Conservation (phyloP, 257 asterid genomes). For the Thymus quinquecostatus region DNA sequence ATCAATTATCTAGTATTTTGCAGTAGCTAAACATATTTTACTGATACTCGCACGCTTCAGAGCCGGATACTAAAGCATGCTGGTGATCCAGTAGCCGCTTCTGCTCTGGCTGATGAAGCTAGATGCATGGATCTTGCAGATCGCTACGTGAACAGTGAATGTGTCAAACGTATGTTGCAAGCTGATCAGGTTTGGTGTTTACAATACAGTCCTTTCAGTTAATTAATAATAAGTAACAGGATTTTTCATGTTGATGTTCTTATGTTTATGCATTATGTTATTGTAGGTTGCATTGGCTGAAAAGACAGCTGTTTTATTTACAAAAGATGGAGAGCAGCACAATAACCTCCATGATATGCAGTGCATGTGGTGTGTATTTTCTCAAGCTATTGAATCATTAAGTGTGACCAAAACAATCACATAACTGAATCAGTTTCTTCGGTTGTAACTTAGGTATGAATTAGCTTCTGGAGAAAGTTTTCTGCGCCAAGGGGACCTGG, state of each 20-base stretch:
- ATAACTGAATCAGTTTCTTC: constrained; percentile 17
- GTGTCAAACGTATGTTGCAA: constrained; percentile 98
- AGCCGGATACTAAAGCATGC: constrained; percentile 96
- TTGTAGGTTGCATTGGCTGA: constrained; percentile 87
- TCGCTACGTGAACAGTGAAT: constrained; percentile 94
- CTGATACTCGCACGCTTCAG: constrained; percentile 49
- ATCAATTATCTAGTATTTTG: not conserved
- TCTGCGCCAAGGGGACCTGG: constrained; percentile 92
- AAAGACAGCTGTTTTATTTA: constrained; percentile 88
- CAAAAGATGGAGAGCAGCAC: constrained; percentile 99
- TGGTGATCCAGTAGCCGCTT: constrained; percentile 88
- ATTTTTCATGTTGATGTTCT: constrained; percentile 16
- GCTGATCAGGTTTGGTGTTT: constrained; percentile 80
- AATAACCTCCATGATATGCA: constrained; percentile 98
- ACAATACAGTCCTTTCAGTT: not conserved
- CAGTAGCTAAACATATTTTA: constrained; percentile 13
- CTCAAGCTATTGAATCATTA: constrained; percentile 16
- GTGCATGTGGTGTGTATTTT: constrained; percentile 92
- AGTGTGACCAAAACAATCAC: constrained; percentile 10
- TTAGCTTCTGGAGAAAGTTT: constrained; percentile 95
- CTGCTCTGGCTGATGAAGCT: constrained; percentile 97
- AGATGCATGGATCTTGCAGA: constrained; percentile 99
- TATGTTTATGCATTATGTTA: constrained; percentile 18
- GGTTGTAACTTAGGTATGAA: constrained; percentile 69
- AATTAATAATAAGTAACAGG: not conserved